These are phyloP conservation scores for Neofusicoccum umdonicola DNA, from an alignment of 2,329 filamentous ascomycete genomes.

Conservation along the genomic window DNA sequence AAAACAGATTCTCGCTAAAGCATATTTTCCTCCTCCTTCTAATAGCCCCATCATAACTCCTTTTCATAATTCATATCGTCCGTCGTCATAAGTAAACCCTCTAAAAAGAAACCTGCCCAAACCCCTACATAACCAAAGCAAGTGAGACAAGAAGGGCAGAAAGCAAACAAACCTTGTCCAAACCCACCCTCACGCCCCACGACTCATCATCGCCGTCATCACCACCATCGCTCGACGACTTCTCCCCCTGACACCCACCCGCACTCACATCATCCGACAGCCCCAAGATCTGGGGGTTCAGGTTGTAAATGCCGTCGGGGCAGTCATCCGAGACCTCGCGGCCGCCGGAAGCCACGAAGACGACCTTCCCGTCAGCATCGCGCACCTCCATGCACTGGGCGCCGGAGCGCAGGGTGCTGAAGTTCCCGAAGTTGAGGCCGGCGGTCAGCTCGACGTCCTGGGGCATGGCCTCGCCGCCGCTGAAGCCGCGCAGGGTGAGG, in stretches of 20 bases:
- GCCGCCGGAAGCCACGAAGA: background rate
- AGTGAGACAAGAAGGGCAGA: too few species aligned
- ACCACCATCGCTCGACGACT: background rate
- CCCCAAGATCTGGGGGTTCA: background rate
- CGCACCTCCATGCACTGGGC: constrained; percentile 3
- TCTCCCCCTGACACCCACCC: background rate
- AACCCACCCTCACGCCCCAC: background rate
- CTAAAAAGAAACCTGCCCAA: too few species aligned
- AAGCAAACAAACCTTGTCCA: too few species aligned
- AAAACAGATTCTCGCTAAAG: too few species aligned
- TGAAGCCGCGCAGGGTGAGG: background rate
- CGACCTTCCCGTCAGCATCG: background rate
- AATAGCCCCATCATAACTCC: too few species aligned
- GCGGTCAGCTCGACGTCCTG: background rate
- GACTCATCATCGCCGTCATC: background rate
- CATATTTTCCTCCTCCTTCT: too few species aligned
- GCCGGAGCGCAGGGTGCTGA: background rate
- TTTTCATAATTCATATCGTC: too few species aligned
- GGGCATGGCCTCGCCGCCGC: background rate
- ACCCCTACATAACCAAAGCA: too few species aligned
- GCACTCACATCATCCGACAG: background rate
- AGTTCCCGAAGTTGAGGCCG: background rate
- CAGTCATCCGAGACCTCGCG: background rate
- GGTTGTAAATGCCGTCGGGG: constrained; percentile 1
- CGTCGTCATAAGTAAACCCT: too few species aligned